Percentiles rank a stretch among this genome's conserved stretches.
Conservation (phyloP, 352 stramenopile genomes). For the Pythium sp. region DNA sequence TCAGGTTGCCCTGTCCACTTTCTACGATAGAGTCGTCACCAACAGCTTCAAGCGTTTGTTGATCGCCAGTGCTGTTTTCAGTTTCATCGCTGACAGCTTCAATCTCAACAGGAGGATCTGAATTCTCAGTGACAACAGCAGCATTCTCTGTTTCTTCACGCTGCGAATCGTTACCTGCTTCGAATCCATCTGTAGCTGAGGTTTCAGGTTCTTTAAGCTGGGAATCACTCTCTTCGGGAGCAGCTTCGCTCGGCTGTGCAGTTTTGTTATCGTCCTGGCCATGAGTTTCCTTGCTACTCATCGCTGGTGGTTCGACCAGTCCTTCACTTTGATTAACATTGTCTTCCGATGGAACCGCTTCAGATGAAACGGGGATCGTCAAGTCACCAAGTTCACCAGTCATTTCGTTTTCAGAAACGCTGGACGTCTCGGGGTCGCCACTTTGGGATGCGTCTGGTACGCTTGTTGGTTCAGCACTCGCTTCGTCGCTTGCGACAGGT, state of each 20-base stretch:
- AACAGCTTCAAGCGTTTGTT: background rate
- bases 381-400: background rate
- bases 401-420: background rate
- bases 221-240: background rate
- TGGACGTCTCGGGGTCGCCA: background rate
- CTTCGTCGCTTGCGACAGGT: background rate
- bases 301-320: background rate
- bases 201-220: background rate
- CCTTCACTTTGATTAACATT: background rate
- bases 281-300: background rate
- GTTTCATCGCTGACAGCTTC: background rate
- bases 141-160: background rate
- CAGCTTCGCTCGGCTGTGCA: background rate
- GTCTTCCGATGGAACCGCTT: background rate
- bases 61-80: background rate
- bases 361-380: background rate
- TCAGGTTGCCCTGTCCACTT: background rate
- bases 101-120: background rate
- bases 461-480: background rate
- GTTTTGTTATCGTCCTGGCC: background rate
- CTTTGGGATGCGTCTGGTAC: background rate
- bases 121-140: background rate
- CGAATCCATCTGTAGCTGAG: background rate
- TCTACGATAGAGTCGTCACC: background rate
- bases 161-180: background rate